Evolutionary conservation across 768 basidiomycete species (phyloP).

Genomic region (Mycena metata): DNA sequence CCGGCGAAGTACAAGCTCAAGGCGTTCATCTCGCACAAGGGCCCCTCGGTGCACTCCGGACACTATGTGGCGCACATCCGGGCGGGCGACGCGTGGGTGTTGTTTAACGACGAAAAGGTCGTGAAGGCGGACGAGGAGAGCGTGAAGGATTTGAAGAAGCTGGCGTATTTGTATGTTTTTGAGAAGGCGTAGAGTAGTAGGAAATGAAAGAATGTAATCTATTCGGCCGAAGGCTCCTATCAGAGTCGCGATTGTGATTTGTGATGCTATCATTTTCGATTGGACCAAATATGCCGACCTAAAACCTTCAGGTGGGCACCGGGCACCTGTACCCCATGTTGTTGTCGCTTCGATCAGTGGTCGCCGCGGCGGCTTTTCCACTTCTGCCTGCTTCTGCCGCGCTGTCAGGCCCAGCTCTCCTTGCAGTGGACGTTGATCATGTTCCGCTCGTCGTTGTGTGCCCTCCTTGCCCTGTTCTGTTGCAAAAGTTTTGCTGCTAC

Average conservation of each 20-base stretch:
- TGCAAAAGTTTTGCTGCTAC: background rate
- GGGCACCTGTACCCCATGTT: too few species aligned
- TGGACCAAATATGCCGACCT: too few species aligned
- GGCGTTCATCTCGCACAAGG: conserved; percentile 98
- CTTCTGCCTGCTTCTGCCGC: too few species aligned
- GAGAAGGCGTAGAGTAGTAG: conserved; percentile 62
- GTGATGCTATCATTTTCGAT: too few species aligned
- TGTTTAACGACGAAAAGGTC: conserved; percentile 98
- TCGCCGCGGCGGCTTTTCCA: too few species aligned
- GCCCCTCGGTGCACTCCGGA: conserved; percentile 93
- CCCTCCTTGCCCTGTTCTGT: conserved; percentile 6
- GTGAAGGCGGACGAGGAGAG: conserved; percentile 89
- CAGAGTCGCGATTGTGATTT: too few species aligned
- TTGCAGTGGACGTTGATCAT: background rate
- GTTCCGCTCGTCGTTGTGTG: background rate
- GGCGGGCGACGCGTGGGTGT: conserved; percentile 77
- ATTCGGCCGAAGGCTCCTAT: too few species aligned
- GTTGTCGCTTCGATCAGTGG: too few species aligned
- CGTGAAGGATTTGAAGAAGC: conserved; percentile 81
- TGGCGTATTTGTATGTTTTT: conserved; percentile 96
- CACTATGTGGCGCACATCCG: conserved; percentile 92
- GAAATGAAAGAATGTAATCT: too few species aligned
- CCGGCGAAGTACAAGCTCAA: conserved; percentile 88
- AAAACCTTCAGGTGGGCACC: too few species aligned
- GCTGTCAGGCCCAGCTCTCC: too few species aligned